Evolutionary conservation across 495 filamentous ascomycete species (phyloP), one percentile per base, ranked within the genome.

Genomic region (Podospora comata): DNA sequence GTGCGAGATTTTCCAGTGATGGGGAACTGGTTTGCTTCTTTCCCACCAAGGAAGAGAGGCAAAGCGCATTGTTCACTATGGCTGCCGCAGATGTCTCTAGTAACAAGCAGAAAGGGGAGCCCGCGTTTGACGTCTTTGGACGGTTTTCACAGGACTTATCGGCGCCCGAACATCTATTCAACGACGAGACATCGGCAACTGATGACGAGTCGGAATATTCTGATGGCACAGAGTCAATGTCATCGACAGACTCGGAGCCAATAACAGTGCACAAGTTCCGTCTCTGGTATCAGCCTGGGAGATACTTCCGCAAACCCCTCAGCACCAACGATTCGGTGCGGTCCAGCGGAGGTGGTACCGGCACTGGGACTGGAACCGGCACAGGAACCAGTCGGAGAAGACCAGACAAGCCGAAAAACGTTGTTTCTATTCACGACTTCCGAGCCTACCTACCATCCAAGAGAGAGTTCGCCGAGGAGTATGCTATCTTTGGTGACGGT

Each of bases 101-200:
- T 67, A 86, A 88, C 26, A 83, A 88, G 55, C 85, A 85, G 0
- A 86, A 85, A 73, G 86, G 84, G 60, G 87, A 89, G 61, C 89
- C 86, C 65, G 86, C 89, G 6, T 97, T 97, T 81, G 92, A 94
- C 69, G 88, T 89, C 2, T 97, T 97, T 81, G 93, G 93, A n/a
- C 87, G 92, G 27, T 79, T 97, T 18, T 74, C 81, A 9, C 80
- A 81, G 48, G 81, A 85, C 66, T 81, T 78, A 6, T 78, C 83
- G 44, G 78, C 80, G n/a, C 77, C 80, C 2, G 81, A 80, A 32
- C 79, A 80, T 9, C 79, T 76, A 39, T 76, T 83, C 79, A 73
- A 89, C 79, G 72, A 85, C 71, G 76, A 88, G 79, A 57, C 83
- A 75, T 77, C 86, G 72, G 44, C 81, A 75, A 78, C 85, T 67